Conservation (phyloP, 2,329 filamentous ascomycete genomes). For the Cladosporium sp. region DNA sequence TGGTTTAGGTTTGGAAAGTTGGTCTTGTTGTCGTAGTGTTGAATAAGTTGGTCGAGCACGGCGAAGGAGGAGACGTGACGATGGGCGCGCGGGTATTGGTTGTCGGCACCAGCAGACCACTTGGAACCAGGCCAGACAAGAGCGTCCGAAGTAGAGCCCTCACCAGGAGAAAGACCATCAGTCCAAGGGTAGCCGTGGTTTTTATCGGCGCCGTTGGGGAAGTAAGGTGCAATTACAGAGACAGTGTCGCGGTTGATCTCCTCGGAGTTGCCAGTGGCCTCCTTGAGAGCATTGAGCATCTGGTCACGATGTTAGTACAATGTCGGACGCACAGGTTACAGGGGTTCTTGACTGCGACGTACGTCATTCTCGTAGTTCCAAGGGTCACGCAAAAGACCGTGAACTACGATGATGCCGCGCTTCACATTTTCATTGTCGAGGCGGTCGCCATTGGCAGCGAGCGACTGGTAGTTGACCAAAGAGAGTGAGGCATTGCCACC, state of each 20-base stretch:
- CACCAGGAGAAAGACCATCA: constrained; percentile 18
- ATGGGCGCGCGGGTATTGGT: constrained; percentile 26
- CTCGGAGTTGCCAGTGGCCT: no score
- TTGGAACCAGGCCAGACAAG: constrained; percentile 31
- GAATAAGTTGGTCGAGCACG: constrained; percentile 29
- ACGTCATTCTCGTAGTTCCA: constrained; percentile 19
- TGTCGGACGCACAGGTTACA: neutral
- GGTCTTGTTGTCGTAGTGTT: constrained; percentile 28
- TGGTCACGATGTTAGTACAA: neutral
- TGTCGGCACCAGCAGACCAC: constrained; percentile 30
- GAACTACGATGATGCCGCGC: constrained; percentile 27
- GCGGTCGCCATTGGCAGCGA: constrained; percentile 18
- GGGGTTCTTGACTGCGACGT: neutral
- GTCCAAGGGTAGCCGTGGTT: constrained; percentile 28
- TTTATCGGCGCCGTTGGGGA: constrained; percentile 32
- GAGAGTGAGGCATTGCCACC: constrained; percentile 19
- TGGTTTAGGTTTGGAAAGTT: constrained; percentile 32
- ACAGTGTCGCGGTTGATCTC: constrained; percentile 25
- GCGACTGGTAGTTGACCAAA: constrained; percentile 29
- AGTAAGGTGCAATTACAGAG: constrained; percentile 29
- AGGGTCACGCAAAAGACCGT: constrained; percentile 26
- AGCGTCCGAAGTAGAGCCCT: constrained; percentile 24
- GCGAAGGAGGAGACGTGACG: constrained; percentile 25
- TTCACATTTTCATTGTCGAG: constrained; percentile 22
- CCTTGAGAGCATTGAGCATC: no score